phyloP scores from a whole-genome alignment of 352 stramenopile species.

The Globisporangium lucens region DNA sequence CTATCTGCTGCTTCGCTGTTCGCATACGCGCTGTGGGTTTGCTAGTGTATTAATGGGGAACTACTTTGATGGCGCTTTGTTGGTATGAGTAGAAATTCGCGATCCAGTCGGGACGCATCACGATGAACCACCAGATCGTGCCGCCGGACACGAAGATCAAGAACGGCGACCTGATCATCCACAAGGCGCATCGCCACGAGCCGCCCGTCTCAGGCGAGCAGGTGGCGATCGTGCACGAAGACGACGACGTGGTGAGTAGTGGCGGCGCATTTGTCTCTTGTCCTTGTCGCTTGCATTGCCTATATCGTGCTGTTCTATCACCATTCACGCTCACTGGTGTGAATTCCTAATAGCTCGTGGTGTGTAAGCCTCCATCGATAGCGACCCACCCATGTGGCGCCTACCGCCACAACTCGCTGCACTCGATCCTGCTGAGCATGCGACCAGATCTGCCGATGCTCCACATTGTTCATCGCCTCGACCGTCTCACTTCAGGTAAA shows the following conservation, averaged over 20 bases:
- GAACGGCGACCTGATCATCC: constrained; percentile 92
- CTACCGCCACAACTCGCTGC: constrained; percentile 95
- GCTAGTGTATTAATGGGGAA: background rate
- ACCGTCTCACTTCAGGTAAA: constrained; percentile 93
- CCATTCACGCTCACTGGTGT: background rate
- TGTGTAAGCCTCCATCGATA: constrained; percentile 91
- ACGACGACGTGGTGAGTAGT: constrained; percentile 58
- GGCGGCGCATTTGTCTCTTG: too few relatives aligned
- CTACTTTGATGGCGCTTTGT: constrained; percentile 10
- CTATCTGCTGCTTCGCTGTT: background rate
- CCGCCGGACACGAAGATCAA: constrained; percentile 79
- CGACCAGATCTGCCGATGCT: constrained; percentile 71
- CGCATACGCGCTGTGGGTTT: background rate
- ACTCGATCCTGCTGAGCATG: constrained; percentile 69
- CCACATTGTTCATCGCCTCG: constrained; percentile 94
- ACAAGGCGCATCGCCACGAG: constrained; percentile 96
- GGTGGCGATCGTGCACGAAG: constrained; percentile 74
- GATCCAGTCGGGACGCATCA: constrained; percentile 92
- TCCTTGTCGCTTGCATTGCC: too few relatives aligned
- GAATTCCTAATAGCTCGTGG: constrained; percentile 51
- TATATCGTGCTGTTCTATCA: background rate
- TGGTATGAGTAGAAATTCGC: constrained; percentile 69
- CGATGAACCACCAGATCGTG: constrained; percentile 88
- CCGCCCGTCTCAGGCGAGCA: constrained; percentile 89
- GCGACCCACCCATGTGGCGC: constrained; percentile 94